phyloP scores from a whole-genome alignment of 139 green algal genomes.

The Ostreobium quekettii region DNA sequence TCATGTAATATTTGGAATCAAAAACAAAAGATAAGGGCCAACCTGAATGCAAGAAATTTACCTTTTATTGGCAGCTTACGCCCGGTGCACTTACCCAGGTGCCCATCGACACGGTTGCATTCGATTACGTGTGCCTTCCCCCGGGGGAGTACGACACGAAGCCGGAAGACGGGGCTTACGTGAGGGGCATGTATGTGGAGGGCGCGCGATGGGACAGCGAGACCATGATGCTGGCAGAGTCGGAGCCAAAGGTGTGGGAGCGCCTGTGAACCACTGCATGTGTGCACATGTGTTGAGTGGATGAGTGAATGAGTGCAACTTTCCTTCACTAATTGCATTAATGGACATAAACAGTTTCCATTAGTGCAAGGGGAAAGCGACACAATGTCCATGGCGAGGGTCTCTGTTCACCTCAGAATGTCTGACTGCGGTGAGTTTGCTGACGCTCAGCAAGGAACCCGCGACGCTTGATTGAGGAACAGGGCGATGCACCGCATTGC shows the following conservation, averaged over 20 bases:
- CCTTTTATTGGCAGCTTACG: conserved; percentile 2
- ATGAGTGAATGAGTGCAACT: too few relatives aligned
- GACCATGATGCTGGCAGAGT: conserved; percentile 48
- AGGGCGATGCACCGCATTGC: too few relatives aligned
- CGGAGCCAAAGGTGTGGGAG: conserved; percentile 44
- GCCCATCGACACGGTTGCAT: conserved; percentile 70
- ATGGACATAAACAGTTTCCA: too few relatives aligned
- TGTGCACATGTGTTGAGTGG: too few relatives aligned
- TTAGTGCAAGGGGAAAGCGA: too few relatives aligned
- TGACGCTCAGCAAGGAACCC: too few relatives aligned
- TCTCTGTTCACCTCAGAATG: not conserved
- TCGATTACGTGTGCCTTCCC: conserved; percentile 50
- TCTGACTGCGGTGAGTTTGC: not conserved
- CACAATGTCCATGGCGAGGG: too few relatives aligned
- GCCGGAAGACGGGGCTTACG: conserved; percentile 65
- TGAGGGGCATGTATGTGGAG: conserved; percentile 67
- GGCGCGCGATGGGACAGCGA: conserved; percentile 50
- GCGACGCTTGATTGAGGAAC: too few relatives aligned
- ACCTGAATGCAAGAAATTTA: not conserved
- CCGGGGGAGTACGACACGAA: conserved; percentile 21
- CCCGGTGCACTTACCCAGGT: too few relatives aligned
- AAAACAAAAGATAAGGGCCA: not conserved
- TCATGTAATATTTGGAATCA: too few relatives aligned
- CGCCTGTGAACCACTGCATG: too few relatives aligned
- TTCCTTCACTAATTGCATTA: too few relatives aligned